Evolutionary conservation across 306 rosid species (phyloP).

Genomic region (Rubus idaeus): DNA sequence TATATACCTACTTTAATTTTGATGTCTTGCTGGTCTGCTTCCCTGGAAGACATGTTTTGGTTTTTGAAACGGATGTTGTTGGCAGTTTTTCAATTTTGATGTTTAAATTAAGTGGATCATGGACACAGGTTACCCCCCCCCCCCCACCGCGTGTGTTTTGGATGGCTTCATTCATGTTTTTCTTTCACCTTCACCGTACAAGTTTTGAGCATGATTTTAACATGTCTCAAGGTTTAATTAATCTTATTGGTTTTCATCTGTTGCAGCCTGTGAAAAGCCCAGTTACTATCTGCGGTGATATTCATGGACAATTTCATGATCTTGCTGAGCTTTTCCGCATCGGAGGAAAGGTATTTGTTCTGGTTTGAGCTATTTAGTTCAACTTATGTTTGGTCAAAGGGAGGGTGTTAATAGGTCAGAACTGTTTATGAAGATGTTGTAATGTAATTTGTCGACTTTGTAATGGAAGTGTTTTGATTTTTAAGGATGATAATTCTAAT

Average conservation of each 20-base stretch:
- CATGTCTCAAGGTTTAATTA: slow-evolving; percentile 15
- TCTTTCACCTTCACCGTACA: neutral
- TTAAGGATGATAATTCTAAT: neutral
- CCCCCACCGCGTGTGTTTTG: too few relatives aligned
- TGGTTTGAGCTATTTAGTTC: slow-evolving; percentile 17
- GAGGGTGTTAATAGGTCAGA: neutral
- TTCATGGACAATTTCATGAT: slow-evolving; percentile 97
- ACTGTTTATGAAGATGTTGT: neutral
- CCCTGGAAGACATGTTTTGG: too few relatives aligned
- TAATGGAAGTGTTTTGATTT: neutral
- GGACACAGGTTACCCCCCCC: neutral
- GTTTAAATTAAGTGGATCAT: neutral
- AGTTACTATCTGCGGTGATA: slow-evolving; percentile 94
- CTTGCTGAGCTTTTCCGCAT: slow-evolving; percentile 97
- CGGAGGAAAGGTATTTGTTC: slow-evolving; percentile 82
- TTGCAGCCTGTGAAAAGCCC: slow-evolving; percentile 97
- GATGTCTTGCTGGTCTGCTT: too few relatives aligned
- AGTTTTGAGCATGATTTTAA: slow-evolving; percentile 24
- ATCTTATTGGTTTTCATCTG: slow-evolving; percentile 22
- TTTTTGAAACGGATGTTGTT: too few relatives aligned
- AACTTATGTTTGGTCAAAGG: slow-evolving; percentile 3
- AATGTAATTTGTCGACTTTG: neutral
- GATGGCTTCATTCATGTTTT: neutral
- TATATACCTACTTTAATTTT: neutral
- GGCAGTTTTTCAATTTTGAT: neutral